phyloP scores from a whole-genome alignment of 108 stramenopile species.

The Epithemia pelagica region DNA sequence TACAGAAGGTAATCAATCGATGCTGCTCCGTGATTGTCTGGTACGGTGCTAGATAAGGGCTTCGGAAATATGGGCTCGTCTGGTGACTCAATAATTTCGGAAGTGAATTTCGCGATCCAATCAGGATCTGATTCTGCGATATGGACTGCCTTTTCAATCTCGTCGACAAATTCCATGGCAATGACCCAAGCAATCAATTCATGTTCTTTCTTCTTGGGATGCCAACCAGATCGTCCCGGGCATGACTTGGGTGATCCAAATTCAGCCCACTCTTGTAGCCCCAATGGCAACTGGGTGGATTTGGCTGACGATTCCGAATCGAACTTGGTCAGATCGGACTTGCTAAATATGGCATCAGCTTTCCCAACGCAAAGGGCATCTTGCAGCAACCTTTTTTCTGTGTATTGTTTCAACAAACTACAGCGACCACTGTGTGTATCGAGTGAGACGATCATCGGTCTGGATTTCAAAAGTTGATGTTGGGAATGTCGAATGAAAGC shows the following conservation, averaged over 20 bases:
- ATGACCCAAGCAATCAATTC: constrained; percentile 73
- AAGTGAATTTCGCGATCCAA: not conserved
- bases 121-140: not conserved
- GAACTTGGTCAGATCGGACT: constrained; percentile 14
- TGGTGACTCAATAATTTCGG: not conserved
- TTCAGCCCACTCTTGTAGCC: constrained; percentile 73
- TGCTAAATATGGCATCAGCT: constrained; percentile 31
- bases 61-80: not conserved
- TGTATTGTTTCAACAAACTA: constrained; percentile 46
- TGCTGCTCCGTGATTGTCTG: constrained; percentile 19
- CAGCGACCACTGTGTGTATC: constrained; percentile 47
- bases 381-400: constrained; percentile 35
- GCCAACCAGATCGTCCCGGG: constrained; percentile 77
- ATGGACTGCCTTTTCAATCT: constrained; percentile 45
- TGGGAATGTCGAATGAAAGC: constrained; percentile 62
- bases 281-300: constrained; percentile 27
- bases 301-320: constrained; percentile 18
- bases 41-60: constrained; percentile 6
- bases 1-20: constrained; percentile 41
- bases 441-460: constrained; percentile 66
- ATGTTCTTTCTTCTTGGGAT: constrained; percentile 78
- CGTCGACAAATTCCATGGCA: constrained; percentile 73
- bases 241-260: constrained; percentile 71
- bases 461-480: constrained; percentile 28
- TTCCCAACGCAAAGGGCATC: constrained; percentile 59